A percentile compares a stretch with the other conserved stretches of the same genome.
Evolutionary conservation across 1,139 yeast genomes (phyloP).

Genomic region (Geotrichum carabidarum): DNA sequence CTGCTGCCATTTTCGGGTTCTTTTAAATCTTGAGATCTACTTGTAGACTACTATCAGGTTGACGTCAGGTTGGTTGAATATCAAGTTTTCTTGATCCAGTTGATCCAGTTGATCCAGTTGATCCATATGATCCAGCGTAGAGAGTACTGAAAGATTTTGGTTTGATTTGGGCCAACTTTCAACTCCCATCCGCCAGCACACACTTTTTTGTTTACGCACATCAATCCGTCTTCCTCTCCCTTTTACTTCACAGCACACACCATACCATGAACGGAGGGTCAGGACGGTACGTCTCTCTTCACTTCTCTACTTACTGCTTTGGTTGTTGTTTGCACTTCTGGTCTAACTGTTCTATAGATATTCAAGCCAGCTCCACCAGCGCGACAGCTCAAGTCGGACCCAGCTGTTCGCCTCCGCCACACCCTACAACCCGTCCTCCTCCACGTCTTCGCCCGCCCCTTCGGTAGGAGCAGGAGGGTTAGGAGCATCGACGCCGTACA

Average conservation of each 20-base stretch:
- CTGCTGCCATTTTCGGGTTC: not conserved
- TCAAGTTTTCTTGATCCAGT: too few species aligned
- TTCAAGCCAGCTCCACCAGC: constrained; percentile 32
- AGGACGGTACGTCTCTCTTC: constrained; percentile 2
- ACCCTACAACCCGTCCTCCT: constrained; percentile 30
- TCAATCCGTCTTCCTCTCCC: too few species aligned
- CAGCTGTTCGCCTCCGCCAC: constrained; percentile 36
- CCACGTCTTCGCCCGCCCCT: constrained; percentile 7
- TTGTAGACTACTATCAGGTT: too few species aligned
- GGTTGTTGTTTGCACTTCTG: not conserved
- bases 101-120: too few species aligned
- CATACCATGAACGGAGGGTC: constrained; percentile 3
- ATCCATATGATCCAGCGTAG: too few species aligned
- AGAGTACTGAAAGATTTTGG: too few species aligned
- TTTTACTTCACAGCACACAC: not conserved
- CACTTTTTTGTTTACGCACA: too few species aligned
- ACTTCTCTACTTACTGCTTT: not conserved
- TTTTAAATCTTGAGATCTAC: too few species aligned
- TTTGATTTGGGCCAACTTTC: too few species aligned
- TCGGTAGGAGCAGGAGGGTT: constrained; percentile 12
- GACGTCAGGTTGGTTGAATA: too few species aligned
- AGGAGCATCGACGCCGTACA: too few species aligned
- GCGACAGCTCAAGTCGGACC: constrained; percentile 33
- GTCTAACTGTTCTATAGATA: constrained; percentile 22
- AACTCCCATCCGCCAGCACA: too few species aligned